phyloP scores from a whole-genome alignment of 768 basidiomycete genomes.

The Phlegmacium glaucopus region DNA sequence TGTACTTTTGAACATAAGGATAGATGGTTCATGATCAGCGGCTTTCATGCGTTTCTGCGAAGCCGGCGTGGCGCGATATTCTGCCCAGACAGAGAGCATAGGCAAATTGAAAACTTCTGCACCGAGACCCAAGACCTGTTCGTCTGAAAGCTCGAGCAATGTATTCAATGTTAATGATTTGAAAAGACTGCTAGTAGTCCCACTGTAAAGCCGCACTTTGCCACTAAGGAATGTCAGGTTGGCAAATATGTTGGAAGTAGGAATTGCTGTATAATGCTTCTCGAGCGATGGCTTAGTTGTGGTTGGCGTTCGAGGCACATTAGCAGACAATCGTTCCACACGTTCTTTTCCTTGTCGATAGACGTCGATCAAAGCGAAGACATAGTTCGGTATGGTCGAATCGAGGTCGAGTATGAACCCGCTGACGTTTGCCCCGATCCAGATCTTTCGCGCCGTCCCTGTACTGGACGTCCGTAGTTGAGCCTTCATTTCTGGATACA shows the following conservation, averaged over 20 bases:
- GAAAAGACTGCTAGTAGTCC: constrained; percentile 36
- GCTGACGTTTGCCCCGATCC: constrained; percentile 67
- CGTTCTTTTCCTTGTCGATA: constrained; percentile 80
- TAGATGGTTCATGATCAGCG: constrained; percentile 45
- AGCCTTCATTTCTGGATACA: constrained; percentile 81
- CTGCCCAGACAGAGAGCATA: constrained; percentile 76
- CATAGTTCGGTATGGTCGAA: constrained; percentile 70
- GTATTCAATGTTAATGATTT: constrained; percentile 30
- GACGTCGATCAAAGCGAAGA: constrained; percentile 82
- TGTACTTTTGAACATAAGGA: constrained; percentile 80
- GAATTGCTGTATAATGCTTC: constrained; percentile 34
- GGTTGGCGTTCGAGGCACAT: constrained; percentile 42
- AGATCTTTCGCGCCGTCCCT: constrained; percentile 47
- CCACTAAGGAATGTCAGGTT: constrained; percentile 83
- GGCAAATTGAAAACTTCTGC: constrained; percentile 73
- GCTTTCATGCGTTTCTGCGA: constrained; percentile 32
- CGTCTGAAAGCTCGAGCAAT: constrained; percentile 45
- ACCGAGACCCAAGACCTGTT: constrained; percentile 47
- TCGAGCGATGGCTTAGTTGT: constrained; percentile 20
- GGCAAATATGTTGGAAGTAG: constrained; percentile 58
- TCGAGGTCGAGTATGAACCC: constrained; percentile 87
- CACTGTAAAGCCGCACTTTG: constrained; percentile 70
- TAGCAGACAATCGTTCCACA: constrained; percentile 62
- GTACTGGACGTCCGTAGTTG: constrained; percentile 58
- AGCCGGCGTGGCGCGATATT: constrained; percentile 64